Conservation (phyloP, 148 eudicot genomes). For the Cornus kousa region DNA sequence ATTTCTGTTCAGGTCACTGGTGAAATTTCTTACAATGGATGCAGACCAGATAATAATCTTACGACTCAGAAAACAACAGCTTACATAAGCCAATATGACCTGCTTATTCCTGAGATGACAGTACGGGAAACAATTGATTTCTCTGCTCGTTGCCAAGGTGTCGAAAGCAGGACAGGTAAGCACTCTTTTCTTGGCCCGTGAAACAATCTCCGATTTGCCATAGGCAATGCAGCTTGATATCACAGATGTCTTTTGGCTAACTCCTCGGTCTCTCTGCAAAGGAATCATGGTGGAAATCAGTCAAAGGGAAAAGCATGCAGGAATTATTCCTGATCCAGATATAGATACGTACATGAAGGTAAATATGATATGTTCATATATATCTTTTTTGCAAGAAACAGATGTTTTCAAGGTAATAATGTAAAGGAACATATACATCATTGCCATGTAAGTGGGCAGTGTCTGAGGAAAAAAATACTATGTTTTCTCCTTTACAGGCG, state of each 20-base stretch:
- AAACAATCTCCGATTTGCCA: background rate
- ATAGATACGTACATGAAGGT: conserved; percentile 77
- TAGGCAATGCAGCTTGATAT: background rate
- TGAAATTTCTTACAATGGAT: conserved; percentile 63
- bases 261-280: conserved; percentile 3
- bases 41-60: conserved; percentile 43
- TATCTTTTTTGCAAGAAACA: too few relatives aligned
- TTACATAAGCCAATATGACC: conserved; percentile 67
- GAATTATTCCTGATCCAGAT: conserved; percentile 65
- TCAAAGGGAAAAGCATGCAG: conserved; percentile 64
- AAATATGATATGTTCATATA: background rate
- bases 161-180: conserved; percentile 60
- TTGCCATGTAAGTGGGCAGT: too few relatives aligned
- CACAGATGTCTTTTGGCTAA: background rate
- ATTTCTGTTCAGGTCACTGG: conserved; percentile 43
- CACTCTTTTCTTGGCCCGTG: background rate
- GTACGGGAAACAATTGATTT: conserved; percentile 67
- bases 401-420: too few relatives aligned
- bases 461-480: too few relatives aligned
- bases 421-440: too few relatives aligned
- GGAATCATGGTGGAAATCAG: conserved; percentile 54
- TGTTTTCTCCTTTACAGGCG: conserved; percentile 36
- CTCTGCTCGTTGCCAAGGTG: conserved; percentile 70
- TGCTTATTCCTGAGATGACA: conserved; percentile 73
- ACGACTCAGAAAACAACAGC: conserved; percentile 68